Base-by-base conservation (phyloP, 345 rosid genomes). In the Hirschfeldia incana region DNA sequence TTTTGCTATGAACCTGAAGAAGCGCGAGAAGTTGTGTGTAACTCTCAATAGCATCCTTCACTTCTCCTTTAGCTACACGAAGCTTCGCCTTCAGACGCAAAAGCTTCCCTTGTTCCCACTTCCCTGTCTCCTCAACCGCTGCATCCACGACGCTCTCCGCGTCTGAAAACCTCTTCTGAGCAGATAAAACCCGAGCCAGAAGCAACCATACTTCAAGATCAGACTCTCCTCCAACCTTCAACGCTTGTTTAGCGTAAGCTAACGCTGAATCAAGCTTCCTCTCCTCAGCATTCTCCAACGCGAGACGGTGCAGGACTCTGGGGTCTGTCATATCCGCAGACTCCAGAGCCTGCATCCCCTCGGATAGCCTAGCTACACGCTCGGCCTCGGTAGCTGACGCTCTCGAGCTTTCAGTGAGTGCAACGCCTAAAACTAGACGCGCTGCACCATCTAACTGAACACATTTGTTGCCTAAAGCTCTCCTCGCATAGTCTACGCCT, bases 21-120 rank as follows among this genome's bases (percentile, higher is more conserved):
- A 91, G 73, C 42, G 91, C 96, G 3, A 92, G 91, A 85, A 92
- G 89, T 63, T 88, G 87, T 64, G 87, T 87, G 81, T 92, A 92
- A 29, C 87, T 91, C 78, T 84, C 81, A 46, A 88, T 83, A 13
- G 91, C 92, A 77, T 68, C 76, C 76, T 82, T 85, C 37, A 88
- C 66, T 33, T 75, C 87, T 65, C 92, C 88, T 76, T 86, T 91
- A 13, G 94, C 90, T 73, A 92, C 76, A 78, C 90, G 91, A 75
- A 92, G 80, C 78, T 85, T 92, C 13, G 97, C 96, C 75, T 85
- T 88, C 70, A 92, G 78, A 82, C 88, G 86, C 89, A 92, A 84
- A 67, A 92, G 82, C 76, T 87, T 94, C 82, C 94, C 94, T 53
- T 92, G 96, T 51, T 90, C 94, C 96, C 92, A 92, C 80, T 84